Evolutionary conservation across 768 basidiomycete species (phyloP).

Genomic region (Cytidiella melzeri): DNA sequence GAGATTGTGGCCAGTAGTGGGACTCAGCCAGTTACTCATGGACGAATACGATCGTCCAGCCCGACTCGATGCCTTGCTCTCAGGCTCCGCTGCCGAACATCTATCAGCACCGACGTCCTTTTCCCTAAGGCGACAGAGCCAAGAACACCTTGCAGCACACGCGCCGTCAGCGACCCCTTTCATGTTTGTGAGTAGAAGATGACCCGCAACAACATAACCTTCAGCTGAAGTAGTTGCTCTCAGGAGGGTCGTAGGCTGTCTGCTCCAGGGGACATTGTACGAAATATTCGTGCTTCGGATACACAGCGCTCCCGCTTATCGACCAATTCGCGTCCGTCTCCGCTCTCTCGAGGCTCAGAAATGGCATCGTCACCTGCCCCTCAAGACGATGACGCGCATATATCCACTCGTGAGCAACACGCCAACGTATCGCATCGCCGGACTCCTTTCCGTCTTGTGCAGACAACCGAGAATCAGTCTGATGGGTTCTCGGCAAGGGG

Average conservation of each 20-base stretch:
- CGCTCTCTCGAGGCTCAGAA: not conserved
- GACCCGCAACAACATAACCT: not conserved
- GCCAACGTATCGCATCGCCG: not conserved
- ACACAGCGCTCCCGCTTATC: not conserved
- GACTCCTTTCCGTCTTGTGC: not conserved
- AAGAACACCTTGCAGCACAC: not conserved
- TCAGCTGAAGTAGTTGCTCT: not conserved
- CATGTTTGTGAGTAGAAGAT: not conserved
- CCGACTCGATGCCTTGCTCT: not conserved
- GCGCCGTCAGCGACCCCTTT: not conserved
- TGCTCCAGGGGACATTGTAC: conserved; percentile 6
- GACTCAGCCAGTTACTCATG: too few relatives aligned
- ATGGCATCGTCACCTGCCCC: not conserved
- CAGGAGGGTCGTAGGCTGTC: not conserved
- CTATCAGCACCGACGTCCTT: not conserved
- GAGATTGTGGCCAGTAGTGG: too few relatives aligned
- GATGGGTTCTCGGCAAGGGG: not conserved
- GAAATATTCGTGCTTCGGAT: not conserved
- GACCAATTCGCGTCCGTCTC: not conserved
- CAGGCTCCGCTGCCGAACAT: not conserved
- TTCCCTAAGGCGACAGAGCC: not conserved
- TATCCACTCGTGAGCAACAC: not conserved
- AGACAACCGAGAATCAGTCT: not conserved
- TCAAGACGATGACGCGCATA: not conserved
- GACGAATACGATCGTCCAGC: not conserved